A percentile compares a stretch with the other conserved stretches of the same genome.
phyloP scores from a whole-genome alignment of 2,329 filamentous ascomycete genomes.

The Sporothrix pseudoabietina region DNA sequence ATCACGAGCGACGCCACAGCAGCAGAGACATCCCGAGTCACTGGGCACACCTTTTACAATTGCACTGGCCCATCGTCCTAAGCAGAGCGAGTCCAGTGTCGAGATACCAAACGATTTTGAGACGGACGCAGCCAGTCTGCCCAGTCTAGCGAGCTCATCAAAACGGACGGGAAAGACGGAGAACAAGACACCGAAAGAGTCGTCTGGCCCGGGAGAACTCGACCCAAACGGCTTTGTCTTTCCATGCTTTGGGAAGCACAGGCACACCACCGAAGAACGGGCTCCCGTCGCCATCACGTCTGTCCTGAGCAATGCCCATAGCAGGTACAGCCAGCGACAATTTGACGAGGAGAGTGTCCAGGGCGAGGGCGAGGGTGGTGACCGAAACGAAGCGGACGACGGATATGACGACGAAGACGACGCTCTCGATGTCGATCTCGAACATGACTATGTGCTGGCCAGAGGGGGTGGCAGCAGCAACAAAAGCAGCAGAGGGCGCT shows the following conservation, averaged over 20 bases:
- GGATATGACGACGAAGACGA: neutral
- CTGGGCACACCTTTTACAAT: neutral
- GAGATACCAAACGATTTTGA: neutral
- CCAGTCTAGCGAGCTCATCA: neutral
- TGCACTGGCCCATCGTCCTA: neutral
- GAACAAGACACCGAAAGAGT: too few species aligned
- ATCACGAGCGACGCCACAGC: neutral
- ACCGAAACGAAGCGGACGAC: neutral
- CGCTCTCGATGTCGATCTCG: slow-evolving; percentile 13
- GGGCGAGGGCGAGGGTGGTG: neutral
- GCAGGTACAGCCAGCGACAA: slow-evolving; percentile 13
- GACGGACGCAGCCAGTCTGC: neutral
- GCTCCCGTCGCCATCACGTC: neutral
- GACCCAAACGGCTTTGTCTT: neutral
- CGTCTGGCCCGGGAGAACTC: too few species aligned
- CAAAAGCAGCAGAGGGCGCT: neutral
- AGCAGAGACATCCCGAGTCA: neutral
- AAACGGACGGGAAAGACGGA: neutral
- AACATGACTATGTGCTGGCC: slow-evolving; percentile 7
- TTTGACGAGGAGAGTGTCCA: slow-evolving; percentile 14
- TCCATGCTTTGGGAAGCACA: neutral
- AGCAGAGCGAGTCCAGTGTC: neutral
- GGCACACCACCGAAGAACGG: neutral
- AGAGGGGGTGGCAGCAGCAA: neutral
- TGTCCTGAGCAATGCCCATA: slow-evolving; percentile 2